A percentile compares a stretch with the other conserved stretches of the same genome.
These are phyloP conservation scores for Carpinus fangiana DNA, from an alignment of 306 rosid species.

Conservation along the genomic window DNA sequence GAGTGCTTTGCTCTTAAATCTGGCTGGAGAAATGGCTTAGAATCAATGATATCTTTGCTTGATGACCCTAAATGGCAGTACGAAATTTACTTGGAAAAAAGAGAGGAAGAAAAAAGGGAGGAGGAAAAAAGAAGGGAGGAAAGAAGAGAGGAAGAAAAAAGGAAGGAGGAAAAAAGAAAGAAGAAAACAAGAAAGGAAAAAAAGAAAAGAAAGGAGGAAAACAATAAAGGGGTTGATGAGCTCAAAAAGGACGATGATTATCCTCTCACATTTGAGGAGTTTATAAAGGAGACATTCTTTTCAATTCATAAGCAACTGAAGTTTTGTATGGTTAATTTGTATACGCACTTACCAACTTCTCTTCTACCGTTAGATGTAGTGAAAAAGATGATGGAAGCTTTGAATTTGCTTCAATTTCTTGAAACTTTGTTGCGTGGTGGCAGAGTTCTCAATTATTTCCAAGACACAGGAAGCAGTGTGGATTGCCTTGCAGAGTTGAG, in stretches of 20 bases:
- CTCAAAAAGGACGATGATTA: not conserved
- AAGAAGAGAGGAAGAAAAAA: too few species aligned
- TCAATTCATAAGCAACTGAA: conserved; percentile 17
- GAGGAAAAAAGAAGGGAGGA: too few species aligned
- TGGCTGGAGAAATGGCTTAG: conserved; percentile 28
- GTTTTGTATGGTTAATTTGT: conserved; percentile 23
- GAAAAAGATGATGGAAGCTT: not conserved
- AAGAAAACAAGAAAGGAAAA: too few species aligned
- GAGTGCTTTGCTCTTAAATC: not conserved
- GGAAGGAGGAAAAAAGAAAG: not conserved
- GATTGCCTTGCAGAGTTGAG: conserved; percentile 11
- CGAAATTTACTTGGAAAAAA: not conserved
- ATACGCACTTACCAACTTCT: conserved; percentile 55
- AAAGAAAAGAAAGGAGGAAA: not conserved
- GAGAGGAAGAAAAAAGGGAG: too few species aligned
- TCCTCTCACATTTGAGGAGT: conserved; percentile 33
- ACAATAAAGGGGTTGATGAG: not conserved
- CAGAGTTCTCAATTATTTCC: not conserved
- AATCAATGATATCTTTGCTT: conserved; percentile 28
- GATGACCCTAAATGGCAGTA: conserved; percentile 30
- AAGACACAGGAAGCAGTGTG: not conserved
- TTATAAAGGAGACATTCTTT: conserved; percentile 24
- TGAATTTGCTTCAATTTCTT: not conserved
- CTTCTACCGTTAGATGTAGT: conserved; percentile 22
- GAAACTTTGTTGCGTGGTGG: not conserved